A percentile compares a stretch with the other conserved stretches of the same genome.
These are phyloP conservation scores for Alternaria conjuncta DNA, from an alignment of 2,329 filamentous ascomycete species.

Conservation along the genomic window DNA sequence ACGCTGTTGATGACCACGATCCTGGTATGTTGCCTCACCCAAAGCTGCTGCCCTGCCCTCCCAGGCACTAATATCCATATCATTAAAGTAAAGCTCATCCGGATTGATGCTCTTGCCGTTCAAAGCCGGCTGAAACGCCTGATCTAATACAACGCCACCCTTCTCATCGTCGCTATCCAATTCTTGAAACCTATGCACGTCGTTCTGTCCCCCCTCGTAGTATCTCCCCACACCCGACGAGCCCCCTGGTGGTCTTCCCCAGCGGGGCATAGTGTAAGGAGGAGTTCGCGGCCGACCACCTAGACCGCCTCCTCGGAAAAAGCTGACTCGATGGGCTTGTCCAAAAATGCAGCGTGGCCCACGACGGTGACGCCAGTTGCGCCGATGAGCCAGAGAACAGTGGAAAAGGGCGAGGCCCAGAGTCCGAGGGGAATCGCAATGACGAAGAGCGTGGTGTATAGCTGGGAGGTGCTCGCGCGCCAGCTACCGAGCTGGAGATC, in stretches of 20 bases:
- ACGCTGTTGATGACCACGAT: slow-evolving; percentile 57
- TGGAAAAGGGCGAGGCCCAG: slow-evolving; percentile 81
- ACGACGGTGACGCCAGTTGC: slow-evolving; percentile 92
- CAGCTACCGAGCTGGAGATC: slow-evolving; percentile 87
- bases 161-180: slow-evolving; percentile 62
- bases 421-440: slow-evolving; percentile 85
- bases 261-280: slow-evolving; percentile 88
- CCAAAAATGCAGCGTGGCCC: slow-evolving; percentile 93
- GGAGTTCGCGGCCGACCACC: slow-evolving; percentile 99
- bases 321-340: slow-evolving; percentile 99
- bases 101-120: slow-evolving; percentile 47
- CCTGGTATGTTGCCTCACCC: slow-evolving; percentile 55
- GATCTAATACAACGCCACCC: slow-evolving; percentile 53
- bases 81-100: slow-evolving; percentile 58
- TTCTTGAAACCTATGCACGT: slow-evolving; percentile 68
- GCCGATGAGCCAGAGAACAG: slow-evolving; percentile 93
- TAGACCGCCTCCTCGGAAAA: slow-evolving; percentile 99
- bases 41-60: slow-evolving; percentile 51
- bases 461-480: slow-evolving; percentile 85
- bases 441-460: slow-evolving; percentile 87
- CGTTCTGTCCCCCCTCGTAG: slow-evolving; percentile 54
- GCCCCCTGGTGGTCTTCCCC: slow-evolving; percentile 99
- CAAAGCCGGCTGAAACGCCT: slow-evolving; percentile 42
- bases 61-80: slow-evolving; percentile 54
- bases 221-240: slow-evolving; percentile 55